Base-by-base conservation (phyloP, 2,329 filamentous ascomycete genomes). In the Berkeleyomyces basicola region DNA sequence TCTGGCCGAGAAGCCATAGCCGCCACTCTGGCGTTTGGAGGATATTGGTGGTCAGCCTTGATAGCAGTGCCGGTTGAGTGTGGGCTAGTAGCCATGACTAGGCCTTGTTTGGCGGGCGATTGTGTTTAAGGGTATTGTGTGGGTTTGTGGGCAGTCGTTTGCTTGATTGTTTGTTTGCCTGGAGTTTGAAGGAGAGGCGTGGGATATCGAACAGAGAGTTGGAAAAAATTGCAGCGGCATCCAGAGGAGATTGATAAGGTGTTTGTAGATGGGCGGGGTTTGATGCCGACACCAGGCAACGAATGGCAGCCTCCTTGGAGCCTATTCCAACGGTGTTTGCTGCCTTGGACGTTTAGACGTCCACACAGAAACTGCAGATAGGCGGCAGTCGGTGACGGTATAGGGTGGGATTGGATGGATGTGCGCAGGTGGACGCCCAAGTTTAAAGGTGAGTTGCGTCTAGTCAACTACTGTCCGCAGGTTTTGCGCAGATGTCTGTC, bases 1-100 rank as follows among this genome's bases (percentile, higher is more conserved):
- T 78, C 79, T 33, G 63, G 47, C 67, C 75, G 75, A 67, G 73
- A 70, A 62, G 73, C 74, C 67, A 71, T 73, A 49, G 70, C 70
- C 55, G 72, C 70, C 60, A 72, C 69, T 62, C 73, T 74, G 66
- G 74, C 76, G 74, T 79, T 79, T 60, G 70, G 67, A 58, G 75
- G 74, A 67, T 76, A 74, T 64, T 73, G 72, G 63, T 72, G 72
- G 63, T 75, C 72, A 68, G 68, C 67, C 31, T 65, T 61, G 42
- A 65, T 64, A 36, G 63, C 63, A 58, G 60, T 64, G 14, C 59
- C 59, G 33, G 68, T 67, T 59, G 70, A 69, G 61, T 68, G 63
- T 10, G 63, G 63, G 33, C 63, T 64, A 60, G 55, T 62, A 37
- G 63, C 60, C 63, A 64, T 64, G 16, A 7, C 51, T 37, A 31